Base-by-base conservation (phyloP, 495 filamentous ascomycete species). In the Penicillium chermesinum region DNA sequence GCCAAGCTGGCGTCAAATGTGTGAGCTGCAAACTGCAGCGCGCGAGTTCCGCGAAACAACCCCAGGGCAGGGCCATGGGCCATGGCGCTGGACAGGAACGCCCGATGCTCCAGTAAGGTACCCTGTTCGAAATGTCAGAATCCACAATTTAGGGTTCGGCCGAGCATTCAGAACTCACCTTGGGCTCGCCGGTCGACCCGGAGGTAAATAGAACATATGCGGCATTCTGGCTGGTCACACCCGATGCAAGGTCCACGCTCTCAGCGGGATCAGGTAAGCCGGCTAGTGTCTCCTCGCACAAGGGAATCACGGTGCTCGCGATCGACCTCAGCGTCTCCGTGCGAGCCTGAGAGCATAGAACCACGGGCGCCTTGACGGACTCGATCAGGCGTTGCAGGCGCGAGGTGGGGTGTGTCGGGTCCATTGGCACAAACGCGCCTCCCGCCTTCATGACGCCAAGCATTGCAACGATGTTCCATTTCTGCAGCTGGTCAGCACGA, bases 371-470 rank as follows among this genome's bases (percentile, higher is more conserved):
- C 33, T 66, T 58, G 18, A 74, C 63, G 17, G 66, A 68, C 34
- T 59, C 38, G n/a, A 67, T 61, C 14, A 77, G 58, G 30, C 60
- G 55, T 42, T 71, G 63, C n/a, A 81, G 58, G 2, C 82, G 74
- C 38, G 67, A 59, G 8, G 58, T 58, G 13, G 81, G 81, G 47
- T 85, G 79, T 3, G 66, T 64, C 10, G 81, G 75, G 27, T 83
- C 79, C 16, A 84, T 59, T 2, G 78, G 80, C 17, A 84, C 79
- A 50, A 78, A 78, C 1, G 66, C 78, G 15, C 75, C 79, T 0
- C 82, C 82, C 21, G 81, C 79, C 49, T 82, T 80, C 49, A 82
- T 55, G 16, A 84, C 74, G 17, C 71, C 78, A 36, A 81, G 64
- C 61, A 80, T 74, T 19, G 78, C 70, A 16, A 84, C 71, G 2